Evolutionary conservation across 768 basidiomycete genomes (phyloP), one percentile per base, ranked within the genome.

Genomic region (Lactarius evosmus): DNA sequence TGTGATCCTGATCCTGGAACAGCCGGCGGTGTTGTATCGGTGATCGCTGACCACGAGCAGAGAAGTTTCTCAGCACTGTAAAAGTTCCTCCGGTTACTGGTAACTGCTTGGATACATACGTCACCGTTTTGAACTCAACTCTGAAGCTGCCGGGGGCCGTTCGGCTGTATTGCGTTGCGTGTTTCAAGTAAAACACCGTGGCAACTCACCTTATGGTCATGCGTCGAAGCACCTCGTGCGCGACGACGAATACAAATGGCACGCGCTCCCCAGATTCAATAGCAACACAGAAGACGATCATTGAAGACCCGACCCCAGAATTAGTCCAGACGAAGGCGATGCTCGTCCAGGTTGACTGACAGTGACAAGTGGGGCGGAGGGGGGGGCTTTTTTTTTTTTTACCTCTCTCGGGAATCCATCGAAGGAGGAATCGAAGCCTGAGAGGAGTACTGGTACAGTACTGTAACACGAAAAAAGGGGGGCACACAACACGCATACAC

Each of bases 1-100:
- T 64, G 53, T 29, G 63, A 64, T 64, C 58, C 63, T 46, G 63
- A 64, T 64, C 63, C 63, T 36, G n/a, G 27, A 27, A 60, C 40
- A 12, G 12, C n/a, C 46, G 55, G 50, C 62, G 62, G 62, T 59
- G 62, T 44, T 63, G 57, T 30, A 63, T 54, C 62, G 62, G 62
- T 63, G 62, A 63, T 63, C 62, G 22, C 46, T 25, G 12, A 17
- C 46, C 46, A 49, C 46, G 46, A 49, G 46, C 25, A 49, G 46
- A 49, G 12, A 12, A 49, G 5, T 3, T 25, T 27, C 25, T 49
- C 22, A 19, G 16, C 17, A 19, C n/a, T n/a, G 40, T 40, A 40
- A 40, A 40, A 19, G 40, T 16, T 40, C 44, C 44, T n/a, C 44
- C 44, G 25, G 44, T 46, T 25, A 46, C 44, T 46, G 16, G 14